These are phyloP conservation scores for Piromyces finnis DNA, from an alignment of 192 early-diverging fungal species.

Conservation along the genomic window DNA sequence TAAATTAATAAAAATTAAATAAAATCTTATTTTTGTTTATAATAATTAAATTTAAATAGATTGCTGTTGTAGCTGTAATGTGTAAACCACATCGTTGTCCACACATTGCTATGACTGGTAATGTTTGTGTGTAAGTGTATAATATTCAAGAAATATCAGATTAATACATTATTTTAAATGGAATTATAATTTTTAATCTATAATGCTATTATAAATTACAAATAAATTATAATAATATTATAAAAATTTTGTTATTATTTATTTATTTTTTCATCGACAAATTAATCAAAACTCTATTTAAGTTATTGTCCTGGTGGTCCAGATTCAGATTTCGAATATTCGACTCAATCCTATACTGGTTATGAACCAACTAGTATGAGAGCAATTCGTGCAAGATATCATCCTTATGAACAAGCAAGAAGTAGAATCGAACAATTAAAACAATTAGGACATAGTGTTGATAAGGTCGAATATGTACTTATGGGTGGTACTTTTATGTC, in stretches of 20 bases:
- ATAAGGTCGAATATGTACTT: slow-evolving; percentile 94
- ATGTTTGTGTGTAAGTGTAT: slow-evolving; percentile 84
- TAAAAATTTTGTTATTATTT: neutral
- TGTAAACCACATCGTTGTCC: slow-evolving; percentile 95
- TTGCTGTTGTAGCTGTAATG: slow-evolving; percentile 91
- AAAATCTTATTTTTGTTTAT: slow-evolving; percentile 3
- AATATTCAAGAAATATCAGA: no score
- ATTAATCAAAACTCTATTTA: neutral
- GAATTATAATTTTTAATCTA: no score
- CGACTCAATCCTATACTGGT: slow-evolving; percentile 99
- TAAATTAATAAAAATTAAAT: no score
- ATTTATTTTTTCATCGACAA: neutral
- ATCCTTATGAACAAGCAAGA: slow-evolving; percentile 88
- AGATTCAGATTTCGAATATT: slow-evolving; percentile 99
- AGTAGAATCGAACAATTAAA: slow-evolving; percentile 90
- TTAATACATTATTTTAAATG: no score
- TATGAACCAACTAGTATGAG: slow-evolving; percentile 99
- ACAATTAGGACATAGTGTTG: slow-evolving; percentile 81
- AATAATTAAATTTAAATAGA: slow-evolving; percentile 20
- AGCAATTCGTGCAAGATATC: slow-evolving; percentile 92
- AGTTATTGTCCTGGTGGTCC: slow-evolving; percentile 93
- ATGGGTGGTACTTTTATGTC: slow-evolving; percentile 99
- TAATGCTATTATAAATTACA: neutral
- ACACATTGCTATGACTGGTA: slow-evolving; percentile 97
- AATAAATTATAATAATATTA: no score